Evolutionary conservation across 306 rosid genomes (phyloP).

Genomic region (Erythrophleum fordii): DNA sequence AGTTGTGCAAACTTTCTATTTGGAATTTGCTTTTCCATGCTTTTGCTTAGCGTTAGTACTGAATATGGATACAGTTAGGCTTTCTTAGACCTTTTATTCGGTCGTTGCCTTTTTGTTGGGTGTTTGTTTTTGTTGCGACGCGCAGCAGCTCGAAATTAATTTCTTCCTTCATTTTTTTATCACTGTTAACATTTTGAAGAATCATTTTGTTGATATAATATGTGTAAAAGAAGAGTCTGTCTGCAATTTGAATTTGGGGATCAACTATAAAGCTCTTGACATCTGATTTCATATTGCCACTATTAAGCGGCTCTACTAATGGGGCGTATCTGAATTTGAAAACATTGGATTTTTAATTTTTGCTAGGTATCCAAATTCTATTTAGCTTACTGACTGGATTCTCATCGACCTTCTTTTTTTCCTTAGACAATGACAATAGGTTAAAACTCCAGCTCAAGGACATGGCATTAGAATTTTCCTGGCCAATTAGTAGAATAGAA

Average conservation of each 20-base stretch:
- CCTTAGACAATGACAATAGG: slow-evolving; percentile 58
- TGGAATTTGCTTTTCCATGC: background rate
- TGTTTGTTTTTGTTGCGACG: background rate
- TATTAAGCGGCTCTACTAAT: background rate
- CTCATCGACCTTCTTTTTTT: slow-evolving; percentile 29
- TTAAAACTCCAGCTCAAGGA: slow-evolving; percentile 76
- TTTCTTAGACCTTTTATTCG: background rate
- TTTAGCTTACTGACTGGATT: no score
- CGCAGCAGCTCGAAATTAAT: background rate
- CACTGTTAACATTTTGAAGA: background rate
- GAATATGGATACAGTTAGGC: background rate
- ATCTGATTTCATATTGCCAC: background rate
- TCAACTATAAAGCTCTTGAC: background rate
- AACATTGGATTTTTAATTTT: background rate
- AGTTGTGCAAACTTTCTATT: background rate
- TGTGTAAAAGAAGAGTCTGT: background rate
- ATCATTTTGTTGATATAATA: background rate
- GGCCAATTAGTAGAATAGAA: slow-evolving; percentile 70
- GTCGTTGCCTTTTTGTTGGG: background rate
- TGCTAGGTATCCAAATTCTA: background rate
- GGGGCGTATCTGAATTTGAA: background rate
- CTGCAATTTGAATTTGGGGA: background rate
- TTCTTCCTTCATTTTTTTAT: background rate
- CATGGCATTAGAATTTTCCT: slow-evolving; percentile 71
- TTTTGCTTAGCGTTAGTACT: background rate